Conservation (phyloP, 1,139 yeast species). For the Hansenula sp. region DNA sequence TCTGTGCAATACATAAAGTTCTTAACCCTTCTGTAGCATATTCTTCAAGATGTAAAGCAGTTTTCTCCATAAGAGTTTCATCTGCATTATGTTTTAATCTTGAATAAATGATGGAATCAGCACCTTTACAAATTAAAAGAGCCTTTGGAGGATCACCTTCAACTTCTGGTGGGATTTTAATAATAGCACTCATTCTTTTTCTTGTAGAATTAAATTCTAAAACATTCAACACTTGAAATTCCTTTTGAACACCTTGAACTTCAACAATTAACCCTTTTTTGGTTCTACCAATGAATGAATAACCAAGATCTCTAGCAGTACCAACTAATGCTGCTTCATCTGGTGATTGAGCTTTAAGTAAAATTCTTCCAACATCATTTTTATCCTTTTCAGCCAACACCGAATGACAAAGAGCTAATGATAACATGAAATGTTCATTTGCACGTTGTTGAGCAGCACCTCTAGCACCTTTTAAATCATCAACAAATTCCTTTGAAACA, state of each 20-base stretch:
- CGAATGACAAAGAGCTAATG: slow-evolving; percentile 87
- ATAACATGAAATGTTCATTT: slow-evolving; percentile 76
- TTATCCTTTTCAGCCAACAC: slow-evolving; percentile 74
- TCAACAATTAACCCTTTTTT: slow-evolving; percentile 66
- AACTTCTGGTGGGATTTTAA: slow-evolving; percentile 41
- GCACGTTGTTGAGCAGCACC: slow-evolving; percentile 59
- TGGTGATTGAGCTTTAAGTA: slow-evolving; percentile 93
- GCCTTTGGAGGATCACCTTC: slow-evolving; percentile 35
- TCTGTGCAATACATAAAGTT: slow-evolving; percentile 88
- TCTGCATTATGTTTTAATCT: slow-evolving; percentile 47
- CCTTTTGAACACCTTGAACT: slow-evolving; percentile 68
- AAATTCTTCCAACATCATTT: slow-evolving; percentile 50
- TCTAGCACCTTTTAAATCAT: slow-evolving; percentile 44
- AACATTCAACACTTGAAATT: slow-evolving; percentile 70
- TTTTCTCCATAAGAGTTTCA: slow-evolving; percentile 43
- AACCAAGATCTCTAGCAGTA: slow-evolving; percentile 91
- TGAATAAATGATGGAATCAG: slow-evolving; percentile 85
- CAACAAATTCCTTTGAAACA: slow-evolving; percentile 62
- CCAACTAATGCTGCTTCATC: slow-evolving; percentile 96
- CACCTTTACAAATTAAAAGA: slow-evolving; percentile 81
- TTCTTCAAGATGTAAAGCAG: slow-evolving; percentile 85
- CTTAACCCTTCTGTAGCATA: slow-evolving; percentile 97
- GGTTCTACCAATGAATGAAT: slow-evolving; percentile 70
- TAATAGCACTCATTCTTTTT: slow-evolving; percentile 93
- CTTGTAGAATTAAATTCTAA: slow-evolving; percentile 88